Percentiles rank a stretch among this genome's conserved stretches.
Conservation (phyloP, 2,329 filamentous ascomycete species). For the Dactylonectria macrodidyma region DNA sequence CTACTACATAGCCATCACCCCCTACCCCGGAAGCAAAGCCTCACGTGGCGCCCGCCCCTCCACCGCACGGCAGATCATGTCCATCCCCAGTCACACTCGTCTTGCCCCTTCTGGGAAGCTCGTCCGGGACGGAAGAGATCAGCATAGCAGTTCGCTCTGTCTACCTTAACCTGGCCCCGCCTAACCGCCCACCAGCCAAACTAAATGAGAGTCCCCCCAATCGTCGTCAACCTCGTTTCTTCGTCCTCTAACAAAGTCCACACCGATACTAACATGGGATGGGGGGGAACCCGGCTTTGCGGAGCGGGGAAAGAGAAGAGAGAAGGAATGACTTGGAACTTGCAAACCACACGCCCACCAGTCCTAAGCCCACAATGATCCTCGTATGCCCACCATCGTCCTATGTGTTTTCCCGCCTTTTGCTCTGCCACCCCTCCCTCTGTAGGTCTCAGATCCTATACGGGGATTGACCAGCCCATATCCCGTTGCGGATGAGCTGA, state of each 20-base stretch:
- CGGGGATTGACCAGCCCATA: too few species aligned
- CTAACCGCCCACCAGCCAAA: conserved; percentile 24
- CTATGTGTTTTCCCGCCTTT: too few species aligned
- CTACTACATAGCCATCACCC: not conserved
- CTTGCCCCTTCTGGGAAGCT: conserved; percentile 46
- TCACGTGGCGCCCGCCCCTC: conserved; percentile 12
- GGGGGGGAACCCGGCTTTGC: not conserved
- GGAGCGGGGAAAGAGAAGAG: not conserved
- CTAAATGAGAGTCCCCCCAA: conserved; percentile 8
- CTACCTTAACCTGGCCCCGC: not conserved
- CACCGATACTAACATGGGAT: not conserved
- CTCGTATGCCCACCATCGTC: too few species aligned
- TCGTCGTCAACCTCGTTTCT: not conserved
- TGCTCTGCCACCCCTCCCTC: not conserved
- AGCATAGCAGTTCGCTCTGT: conserved; percentile 27
- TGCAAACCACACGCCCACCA: too few species aligned
- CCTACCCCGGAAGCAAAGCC: not conserved
- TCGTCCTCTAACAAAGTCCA: not conserved
- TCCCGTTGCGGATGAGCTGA: conserved; percentile 5
- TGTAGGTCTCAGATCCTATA: not conserved
- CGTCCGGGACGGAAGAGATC: conserved; percentile 33
- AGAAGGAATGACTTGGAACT: not conserved
- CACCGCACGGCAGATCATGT: conserved; percentile 17
- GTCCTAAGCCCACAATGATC: too few species aligned
- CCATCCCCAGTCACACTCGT: conserved; percentile 29